Percentiles rank a stretch among this genome's conserved stretches.
These are phyloP conservation scores for Iberis pinnata DNA, from an alignment of 345 rosid species.

Conservation along the genomic window DNA sequence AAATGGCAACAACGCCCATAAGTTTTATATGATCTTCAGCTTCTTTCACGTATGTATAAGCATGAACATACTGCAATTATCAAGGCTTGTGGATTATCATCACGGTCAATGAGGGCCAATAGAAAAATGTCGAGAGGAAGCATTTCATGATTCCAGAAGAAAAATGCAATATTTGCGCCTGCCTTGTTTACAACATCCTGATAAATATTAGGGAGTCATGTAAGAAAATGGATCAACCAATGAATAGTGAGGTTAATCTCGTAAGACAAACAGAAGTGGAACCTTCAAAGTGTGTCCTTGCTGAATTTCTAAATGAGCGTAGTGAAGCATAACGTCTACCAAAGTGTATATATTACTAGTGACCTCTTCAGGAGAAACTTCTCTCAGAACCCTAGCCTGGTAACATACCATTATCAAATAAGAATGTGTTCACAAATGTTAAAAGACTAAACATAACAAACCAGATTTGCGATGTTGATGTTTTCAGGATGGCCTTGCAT, in stretches of 20 bases:
- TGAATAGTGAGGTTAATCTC: slow-evolving; percentile 12
- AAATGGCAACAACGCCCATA: neutral
- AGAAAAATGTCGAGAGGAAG: slow-evolving; percentile 94
- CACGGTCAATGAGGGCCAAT: slow-evolving; percentile 85
- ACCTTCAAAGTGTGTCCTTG: slow-evolving; percentile 74
- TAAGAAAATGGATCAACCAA: slow-evolving; percentile 18
- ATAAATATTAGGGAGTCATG: slow-evolving; percentile 22
- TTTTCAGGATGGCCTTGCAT: slow-evolving; percentile 92
- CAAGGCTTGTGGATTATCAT: slow-evolving; percentile 92
- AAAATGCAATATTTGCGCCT: slow-evolving; percentile 65
- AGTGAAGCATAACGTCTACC: slow-evolving; percentile 94
- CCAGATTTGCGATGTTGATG: slow-evolving; percentile 83
- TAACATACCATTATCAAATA: slow-evolving; percentile 21
- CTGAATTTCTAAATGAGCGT: slow-evolving; percentile 69
- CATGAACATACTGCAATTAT: slow-evolving; percentile 64
- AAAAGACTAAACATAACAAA: slow-evolving; percentile 26
- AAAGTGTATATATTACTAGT: slow-evolving; percentile 86
- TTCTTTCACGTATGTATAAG: neutral
- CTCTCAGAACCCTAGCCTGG: slow-evolving; percentile 79
- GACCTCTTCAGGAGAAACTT: slow-evolving; percentile 93
- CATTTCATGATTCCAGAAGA: slow-evolving; percentile 85
- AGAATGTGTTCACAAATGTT: slow-evolving; percentile 7
- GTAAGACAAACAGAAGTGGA: slow-evolving; percentile 14
- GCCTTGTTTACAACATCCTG: slow-evolving; percentile 67
- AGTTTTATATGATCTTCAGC: neutral